Conservation (phyloP, 768 basidiomycete genomes). For the Tylopilus balloui region DNA sequence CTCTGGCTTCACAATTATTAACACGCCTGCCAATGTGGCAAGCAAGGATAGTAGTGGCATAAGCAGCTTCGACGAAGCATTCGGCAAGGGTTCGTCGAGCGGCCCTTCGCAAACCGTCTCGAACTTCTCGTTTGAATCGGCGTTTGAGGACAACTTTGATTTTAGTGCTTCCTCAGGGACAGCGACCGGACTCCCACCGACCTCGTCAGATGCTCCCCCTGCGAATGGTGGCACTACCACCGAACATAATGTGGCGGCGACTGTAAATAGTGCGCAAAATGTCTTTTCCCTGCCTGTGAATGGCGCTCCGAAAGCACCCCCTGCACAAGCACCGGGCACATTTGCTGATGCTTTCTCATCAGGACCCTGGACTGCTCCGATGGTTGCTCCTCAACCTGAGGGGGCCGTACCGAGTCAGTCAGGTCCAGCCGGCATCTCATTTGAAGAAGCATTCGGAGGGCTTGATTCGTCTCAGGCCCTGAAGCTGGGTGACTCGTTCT, state of each 20-base stretch:
- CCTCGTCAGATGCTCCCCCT: conserved; percentile 18
- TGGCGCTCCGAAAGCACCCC: conserved; percentile 11
- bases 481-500: conserved; percentile 38
- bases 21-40: conserved; percentile 8
- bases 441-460: conserved; percentile 57
- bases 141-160: conserved; percentile 67
- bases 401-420: conserved; percentile 11
- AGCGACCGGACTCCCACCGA: conserved; percentile 27
- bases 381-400: conserved; percentile 13
- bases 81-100: conserved; percentile 49
- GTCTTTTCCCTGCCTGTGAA: conserved; percentile 14
- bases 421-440: conserved; percentile 30
- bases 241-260: conserved; percentile 1
- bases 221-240: conserved; percentile 25
- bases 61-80: conserved; percentile 72
- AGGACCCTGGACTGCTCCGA: conserved; percentile 7
- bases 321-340: conserved; percentile 29
- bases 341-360: conserved; percentile 49
- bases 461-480: conserved; percentile 36
- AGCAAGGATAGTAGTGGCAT: conserved; percentile 29
- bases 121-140: conserved; percentile 60
- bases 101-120: conserved; percentile 31
- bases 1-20: conserved; percentile 19
- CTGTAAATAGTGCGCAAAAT: conserved; percentile 11
- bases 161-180: conserved; percentile 41